These are phyloP conservation scores for Fonsecaea multimorphosa DNA, from an alignment of 2,329 filamentous ascomycete species.

Conservation along the genomic window DNA sequence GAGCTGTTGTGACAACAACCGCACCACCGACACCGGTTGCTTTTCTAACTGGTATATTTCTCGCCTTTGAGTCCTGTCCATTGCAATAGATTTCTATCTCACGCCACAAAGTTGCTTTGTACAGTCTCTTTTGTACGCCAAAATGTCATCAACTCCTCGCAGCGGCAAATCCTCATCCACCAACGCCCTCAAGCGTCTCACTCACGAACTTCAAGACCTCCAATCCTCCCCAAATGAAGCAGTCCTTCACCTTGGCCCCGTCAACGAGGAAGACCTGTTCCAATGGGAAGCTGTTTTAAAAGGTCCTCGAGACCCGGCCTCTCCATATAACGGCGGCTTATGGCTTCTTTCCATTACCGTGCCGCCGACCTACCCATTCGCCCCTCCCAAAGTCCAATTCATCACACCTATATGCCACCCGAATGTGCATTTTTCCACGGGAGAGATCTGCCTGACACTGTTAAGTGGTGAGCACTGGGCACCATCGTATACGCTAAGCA, in stretches of 20 bases:
- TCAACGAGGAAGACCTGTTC: slow-evolving; percentile 63
- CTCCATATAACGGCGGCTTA: slow-evolving; percentile 63
- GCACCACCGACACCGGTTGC: background rate
- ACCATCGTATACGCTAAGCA: slow-evolving; percentile 76
- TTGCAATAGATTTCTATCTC: background rate
- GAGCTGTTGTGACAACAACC: slow-evolving; percentile 12
- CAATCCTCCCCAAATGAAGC: slow-evolving; percentile 62
- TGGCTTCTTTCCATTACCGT: slow-evolving; percentile 83
- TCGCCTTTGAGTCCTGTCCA: background rate
- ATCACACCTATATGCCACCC: slow-evolving; percentile 84
- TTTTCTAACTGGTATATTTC: background rate
- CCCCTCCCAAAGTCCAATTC: slow-evolving; percentile 79
- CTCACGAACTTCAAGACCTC: slow-evolving; percentile 67
- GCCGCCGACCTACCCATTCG: slow-evolving; percentile 77
- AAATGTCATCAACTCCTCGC: slow-evolving; percentile 19
- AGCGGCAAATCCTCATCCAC: slow-evolving; percentile 28
- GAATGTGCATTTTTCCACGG: slow-evolving; percentile 74
- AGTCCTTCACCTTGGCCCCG: slow-evolving; percentile 62
- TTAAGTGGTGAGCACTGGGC: slow-evolving; percentile 77
- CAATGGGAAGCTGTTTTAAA: slow-evolving; percentile 67
- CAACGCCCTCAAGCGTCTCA: slow-evolving; percentile 62
- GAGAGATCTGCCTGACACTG: slow-evolving; percentile 93
- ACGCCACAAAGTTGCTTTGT: background rate
- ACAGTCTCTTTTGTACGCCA: background rate
- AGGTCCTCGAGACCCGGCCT: slow-evolving; percentile 52